Base-by-base conservation (phyloP, 805 yeast genomes). In the Brettanomyces naardenensis region DNA sequence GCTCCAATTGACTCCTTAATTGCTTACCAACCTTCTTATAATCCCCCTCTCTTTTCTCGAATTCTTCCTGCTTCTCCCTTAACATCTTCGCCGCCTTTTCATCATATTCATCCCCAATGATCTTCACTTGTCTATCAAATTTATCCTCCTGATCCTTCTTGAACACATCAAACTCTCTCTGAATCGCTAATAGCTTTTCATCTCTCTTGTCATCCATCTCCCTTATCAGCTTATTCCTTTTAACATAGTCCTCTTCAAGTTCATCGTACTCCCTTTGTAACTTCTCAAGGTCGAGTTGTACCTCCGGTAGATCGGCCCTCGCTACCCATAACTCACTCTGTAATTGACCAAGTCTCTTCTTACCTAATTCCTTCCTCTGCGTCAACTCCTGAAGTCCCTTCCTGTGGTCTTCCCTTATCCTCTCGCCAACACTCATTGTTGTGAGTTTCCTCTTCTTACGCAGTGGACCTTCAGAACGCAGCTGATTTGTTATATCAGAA, bases 71-170 rank as follows among this genome's bases (percentile, higher is more conserved):
- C 37, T 64, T 66, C 13, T 51, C 50, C 5, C 58, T 47, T 25
- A 69, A 59, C 5, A 68, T 42, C 1, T 48, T 39, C 29, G 71
- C 72, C 1, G 74, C 61, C 46, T 47, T 44, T 1, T 28, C 13
- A 15, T 49, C 47, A 32, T 44, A 49, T 6, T 39, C 33, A 3
- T 35, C 32, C 23, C 50, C 46, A 21, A 54, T 27, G 9, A 28
- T 15, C 10, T 49, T 48, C 5, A 53, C 38, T n/a, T 68, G 58
- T 0, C 42, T 26, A 15, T 53, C 47, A 39, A 61, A 65, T 3
- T 48, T 61, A 29, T 25, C 7, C 22, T 48, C 51, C 9, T 60
- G 58, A 18, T 56, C 58, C 20, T 62, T 35, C 15, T 59, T 53
- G 27, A 59, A 61, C 15, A 62, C 46, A 19, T 65, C 61, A 26